phyloP scores from a whole-genome alignment of 2,329 filamentous ascomycete species.

The Hypoxylon rubiginosum region DNA sequence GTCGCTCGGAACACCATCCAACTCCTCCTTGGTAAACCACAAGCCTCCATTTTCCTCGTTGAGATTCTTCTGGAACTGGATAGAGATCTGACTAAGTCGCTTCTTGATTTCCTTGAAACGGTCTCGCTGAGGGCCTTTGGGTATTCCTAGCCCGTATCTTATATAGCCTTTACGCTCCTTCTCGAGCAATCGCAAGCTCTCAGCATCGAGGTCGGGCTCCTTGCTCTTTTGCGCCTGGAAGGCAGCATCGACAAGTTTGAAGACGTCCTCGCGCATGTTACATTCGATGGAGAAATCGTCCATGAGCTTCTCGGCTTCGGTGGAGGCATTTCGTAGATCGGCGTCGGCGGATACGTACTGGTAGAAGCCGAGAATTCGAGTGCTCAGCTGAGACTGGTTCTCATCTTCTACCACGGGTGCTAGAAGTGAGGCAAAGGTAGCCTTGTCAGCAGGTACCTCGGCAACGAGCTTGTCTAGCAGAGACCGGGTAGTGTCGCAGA shows the following conservation, averaged over 20 bases:
- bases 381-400: slow-evolving; percentile 71
- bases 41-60: slow-evolving; percentile 87
- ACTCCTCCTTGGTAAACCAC: slow-evolving; percentile 81
- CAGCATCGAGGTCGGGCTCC: slow-evolving; percentile 71
- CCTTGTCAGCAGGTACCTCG: slow-evolving; percentile 66
- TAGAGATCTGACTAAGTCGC: slow-evolving; percentile 78
- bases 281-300: slow-evolving; percentile 84
- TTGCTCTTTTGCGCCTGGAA: slow-evolving; percentile 68
- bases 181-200: slow-evolving; percentile 79
- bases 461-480: slow-evolving; percentile 77
- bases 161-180: slow-evolving; percentile 84
- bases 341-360: slow-evolving; percentile 80
- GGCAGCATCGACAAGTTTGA: slow-evolving; percentile 72
- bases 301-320: slow-evolving; percentile 80
- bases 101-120: slow-evolving; percentile 91
- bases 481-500: slow-evolving; percentile 73
- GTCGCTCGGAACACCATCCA: slow-evolving; percentile 81
- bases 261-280: slow-evolving; percentile 86
- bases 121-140: slow-evolving; percentile 77
- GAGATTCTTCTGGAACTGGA: slow-evolving; percentile 82
- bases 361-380: slow-evolving; percentile 82
- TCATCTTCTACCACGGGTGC: slow-evolving; percentile 80
- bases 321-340: slow-evolving; percentile 79
- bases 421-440: slow-evolving; percentile 68
- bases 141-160: slow-evolving; percentile 79